A percentile compares a stretch with the other conserved stretches of the same genome.
These are phyloP conservation scores for Metschnikowia matae DNA, from an alignment of 805 yeast species.

Conservation along the genomic window DNA sequence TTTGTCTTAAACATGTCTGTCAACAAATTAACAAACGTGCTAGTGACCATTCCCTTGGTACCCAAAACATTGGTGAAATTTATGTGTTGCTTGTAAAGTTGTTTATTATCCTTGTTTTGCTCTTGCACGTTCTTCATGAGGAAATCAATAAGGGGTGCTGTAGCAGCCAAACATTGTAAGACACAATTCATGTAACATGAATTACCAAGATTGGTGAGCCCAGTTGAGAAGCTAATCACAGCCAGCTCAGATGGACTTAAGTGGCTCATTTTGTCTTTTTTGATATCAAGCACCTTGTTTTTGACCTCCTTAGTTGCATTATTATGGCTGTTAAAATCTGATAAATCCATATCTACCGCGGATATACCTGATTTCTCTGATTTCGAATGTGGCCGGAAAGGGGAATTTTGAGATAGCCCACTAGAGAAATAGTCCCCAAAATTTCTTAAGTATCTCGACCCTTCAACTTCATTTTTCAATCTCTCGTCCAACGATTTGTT, in stretches of 20 bases:
- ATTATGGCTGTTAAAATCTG: neutral
- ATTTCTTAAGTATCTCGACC: slow-evolving; percentile 10
- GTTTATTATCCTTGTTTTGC: slow-evolving; percentile 17
- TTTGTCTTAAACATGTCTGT: slow-evolving; percentile 48
- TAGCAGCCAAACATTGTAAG: slow-evolving; percentile 79
- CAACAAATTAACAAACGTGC: slow-evolving; percentile 58
- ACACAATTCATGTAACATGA: slow-evolving; percentile 92
- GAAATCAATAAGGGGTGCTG: slow-evolving; percentile 58
- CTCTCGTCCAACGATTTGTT: slow-evolving; percentile 14
- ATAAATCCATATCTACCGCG: neutral
- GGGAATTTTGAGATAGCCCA: slow-evolving; percentile 2
- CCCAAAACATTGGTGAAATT: slow-evolving; percentile 74
- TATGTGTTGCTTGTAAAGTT: slow-evolving; percentile 60
- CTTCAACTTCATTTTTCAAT: neutral
- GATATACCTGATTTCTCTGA: neutral
- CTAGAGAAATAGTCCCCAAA: slow-evolving; percentile 14
- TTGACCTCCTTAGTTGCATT: neutral
- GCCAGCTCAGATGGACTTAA: neutral
- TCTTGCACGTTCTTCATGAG: slow-evolving; percentile 39
- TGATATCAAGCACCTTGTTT: neutral
- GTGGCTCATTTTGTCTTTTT: neutral
- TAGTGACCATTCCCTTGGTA: slow-evolving; percentile 73
- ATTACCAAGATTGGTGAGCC: slow-evolving; percentile 79
- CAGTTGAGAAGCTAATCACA: slow-evolving; percentile 46
- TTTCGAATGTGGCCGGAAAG: neutral